Conservation (phyloP, 164 flowering plant genomes). For the Piper betle region DNA sequence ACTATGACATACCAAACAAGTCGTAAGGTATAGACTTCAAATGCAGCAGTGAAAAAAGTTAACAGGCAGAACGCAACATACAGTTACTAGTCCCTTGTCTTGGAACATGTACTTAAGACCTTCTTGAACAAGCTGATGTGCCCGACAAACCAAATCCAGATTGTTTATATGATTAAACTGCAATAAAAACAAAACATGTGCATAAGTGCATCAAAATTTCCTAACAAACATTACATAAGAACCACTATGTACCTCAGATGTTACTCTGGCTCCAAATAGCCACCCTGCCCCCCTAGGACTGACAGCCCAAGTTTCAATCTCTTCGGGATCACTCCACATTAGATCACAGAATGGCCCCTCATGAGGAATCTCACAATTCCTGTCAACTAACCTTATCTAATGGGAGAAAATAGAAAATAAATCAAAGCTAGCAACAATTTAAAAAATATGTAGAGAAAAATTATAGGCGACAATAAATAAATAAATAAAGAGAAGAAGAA, state of each 20-base stretch:
- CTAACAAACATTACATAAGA: not conserved
- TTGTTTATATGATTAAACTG: conserved; percentile 98
- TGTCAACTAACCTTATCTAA: conserved; percentile 85
- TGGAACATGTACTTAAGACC: conserved; percentile 99
- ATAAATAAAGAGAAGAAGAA: conserved; percentile 23
- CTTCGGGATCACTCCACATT: conserved; percentile 99
- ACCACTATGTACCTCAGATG: conserved; percentile 60
- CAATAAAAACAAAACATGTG: conserved; percentile 4
- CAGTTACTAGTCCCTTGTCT: conserved; percentile 98
- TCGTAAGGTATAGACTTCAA: not conserved
- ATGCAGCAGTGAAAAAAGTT: not conserved
- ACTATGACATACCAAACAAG: not conserved
- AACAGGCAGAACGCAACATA: conserved; percentile 20
- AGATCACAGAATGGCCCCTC: conserved; percentile 99
- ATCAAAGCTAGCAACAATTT: not conserved
- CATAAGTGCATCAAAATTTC: not conserved
- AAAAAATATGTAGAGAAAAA: not conserved
- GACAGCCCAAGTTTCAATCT: conserved; percentile 98
- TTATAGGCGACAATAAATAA: too few relatives aligned
- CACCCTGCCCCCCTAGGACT: conserved; percentile 99
- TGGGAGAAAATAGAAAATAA: not conserved
- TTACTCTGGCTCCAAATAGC: conserved; percentile 98
- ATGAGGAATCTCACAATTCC: conserved; percentile 98
- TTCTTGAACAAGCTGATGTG: conserved; percentile 99
- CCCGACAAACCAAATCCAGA: conserved; percentile 93